Evolutionary conservation across 148 eudicot genomes (phyloP).

Genomic region (Heliamphora exappendiculata): DNA sequence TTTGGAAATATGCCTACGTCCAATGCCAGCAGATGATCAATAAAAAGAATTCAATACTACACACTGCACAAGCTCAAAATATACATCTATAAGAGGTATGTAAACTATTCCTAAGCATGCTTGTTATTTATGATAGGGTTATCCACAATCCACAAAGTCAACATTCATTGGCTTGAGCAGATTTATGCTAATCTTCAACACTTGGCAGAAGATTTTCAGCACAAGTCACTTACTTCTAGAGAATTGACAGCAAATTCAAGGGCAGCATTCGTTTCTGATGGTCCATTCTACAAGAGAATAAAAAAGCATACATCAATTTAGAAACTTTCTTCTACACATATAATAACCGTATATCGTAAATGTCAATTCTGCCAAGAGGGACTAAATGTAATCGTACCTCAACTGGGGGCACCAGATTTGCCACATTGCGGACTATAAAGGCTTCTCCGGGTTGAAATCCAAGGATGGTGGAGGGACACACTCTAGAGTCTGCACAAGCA

Average conservation of each 20-base stretch:
- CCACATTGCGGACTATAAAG: constrained; percentile 78
- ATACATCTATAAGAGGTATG: too few relatives aligned
- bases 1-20: too few relatives aligned
- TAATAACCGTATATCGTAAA: neutral
- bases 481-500: constrained; percentile 98
- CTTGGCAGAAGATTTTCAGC: neutral
- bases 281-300: constrained; percentile 58
- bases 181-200: too few relatives aligned
- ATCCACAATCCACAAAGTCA: too few relatives aligned
- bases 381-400: constrained; percentile 37
- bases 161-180: too few relatives aligned
- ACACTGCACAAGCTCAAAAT: too few relatives aligned
- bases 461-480: constrained; percentile 78
- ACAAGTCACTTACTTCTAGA: constrained; percentile 49
- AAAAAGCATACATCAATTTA: neutral
- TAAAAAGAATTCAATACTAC: too few relatives aligned
- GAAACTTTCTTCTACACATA: neutral
- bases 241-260: constrained; percentile 87
- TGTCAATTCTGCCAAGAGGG: too few relatives aligned
- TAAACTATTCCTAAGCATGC: too few relatives aligned
- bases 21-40: too few relatives aligned
- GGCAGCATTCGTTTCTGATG: constrained; percentile 91
- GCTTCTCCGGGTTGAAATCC: constrained; percentile 97
- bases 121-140: too few relatives aligned
- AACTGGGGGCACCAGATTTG: constrained; percentile 81